phyloP scores from a whole-genome alignment of 441 rosid genomes.

The Arabidopsis lyrata region DNA sequence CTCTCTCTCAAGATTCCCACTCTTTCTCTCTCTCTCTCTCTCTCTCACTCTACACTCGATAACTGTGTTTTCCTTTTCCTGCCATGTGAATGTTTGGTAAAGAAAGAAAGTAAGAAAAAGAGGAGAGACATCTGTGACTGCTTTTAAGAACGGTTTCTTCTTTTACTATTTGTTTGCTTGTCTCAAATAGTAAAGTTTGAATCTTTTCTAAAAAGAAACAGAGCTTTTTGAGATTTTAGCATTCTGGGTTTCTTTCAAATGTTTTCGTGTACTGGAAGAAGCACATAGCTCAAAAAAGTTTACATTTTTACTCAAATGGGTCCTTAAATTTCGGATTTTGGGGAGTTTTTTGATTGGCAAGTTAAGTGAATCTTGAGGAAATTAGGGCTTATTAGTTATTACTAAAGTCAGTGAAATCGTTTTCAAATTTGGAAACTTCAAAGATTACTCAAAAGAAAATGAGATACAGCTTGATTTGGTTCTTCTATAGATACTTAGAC shows the following conservation, averaged over 20 bases:
- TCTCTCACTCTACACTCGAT: not conserved
- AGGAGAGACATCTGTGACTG: slow-evolving; percentile 53
- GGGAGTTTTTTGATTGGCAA: not conserved
- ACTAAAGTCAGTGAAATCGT: slow-evolving; percentile 1
- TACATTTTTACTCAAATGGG: slow-evolving; percentile 15
- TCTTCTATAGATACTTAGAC: slow-evolving; percentile 39
- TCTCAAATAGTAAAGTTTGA: slow-evolving; percentile 43
- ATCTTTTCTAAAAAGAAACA: slow-evolving; percentile 37
- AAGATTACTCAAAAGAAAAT: slow-evolving; percentile 31
- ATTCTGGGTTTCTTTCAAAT: not conserved
- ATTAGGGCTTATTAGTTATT: slow-evolving; percentile 7
- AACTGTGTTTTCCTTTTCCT: slow-evolving; percentile 4
- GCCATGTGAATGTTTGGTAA: slow-evolving; percentile 71
- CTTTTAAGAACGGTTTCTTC: slow-evolving; percentile 40
- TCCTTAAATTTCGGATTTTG: not conserved
- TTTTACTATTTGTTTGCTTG: not conserved
- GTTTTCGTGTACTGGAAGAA: slow-evolving; percentile 2
- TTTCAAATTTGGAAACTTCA: slow-evolving; percentile 49
- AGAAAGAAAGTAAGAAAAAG: slow-evolving; percentile 30
- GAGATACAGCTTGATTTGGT: slow-evolving; percentile 55
- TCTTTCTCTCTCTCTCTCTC: slow-evolving; percentile 16
- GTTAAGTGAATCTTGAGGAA: not conserved
- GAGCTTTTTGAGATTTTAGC: slow-evolving; percentile 36
- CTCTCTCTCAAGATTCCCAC: slow-evolving; percentile 39
- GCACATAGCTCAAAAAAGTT: not conserved